phyloP scores from a whole-genome alignment of 2,329 filamentous ascomycete species.

The Penicillium glabrum region DNA sequence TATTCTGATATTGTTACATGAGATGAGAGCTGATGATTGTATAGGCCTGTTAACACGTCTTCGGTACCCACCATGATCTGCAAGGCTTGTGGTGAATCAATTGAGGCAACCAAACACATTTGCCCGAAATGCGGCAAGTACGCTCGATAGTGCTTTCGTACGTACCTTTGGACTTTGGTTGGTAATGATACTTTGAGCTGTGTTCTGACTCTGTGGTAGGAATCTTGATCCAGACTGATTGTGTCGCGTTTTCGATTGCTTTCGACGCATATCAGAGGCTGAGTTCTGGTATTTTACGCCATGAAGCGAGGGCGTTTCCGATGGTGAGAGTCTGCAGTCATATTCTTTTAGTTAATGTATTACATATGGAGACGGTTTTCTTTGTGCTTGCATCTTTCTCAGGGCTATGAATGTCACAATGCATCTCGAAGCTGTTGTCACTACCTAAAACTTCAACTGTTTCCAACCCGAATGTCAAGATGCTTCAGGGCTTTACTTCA shows the following conservation, averaged over 20 bases:
- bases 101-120: constrained; percentile 2
- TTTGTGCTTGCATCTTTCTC: too few relatives aligned
- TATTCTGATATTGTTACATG: not conserved
- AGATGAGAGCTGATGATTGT: not conserved
- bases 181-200: not conserved
- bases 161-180: not conserved
- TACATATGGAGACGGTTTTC: too few relatives aligned
- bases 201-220: not conserved
- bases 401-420: too few relatives aligned
- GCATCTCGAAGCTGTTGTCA: too few relatives aligned
- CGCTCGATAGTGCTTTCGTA: constrained; percentile 1
- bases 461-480: too few relatives aligned
- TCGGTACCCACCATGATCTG: not conserved
- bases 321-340: not conserved
- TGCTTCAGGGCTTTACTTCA: too few relatives aligned
- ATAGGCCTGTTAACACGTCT: not conserved
- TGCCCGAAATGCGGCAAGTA: constrained; percentile 7
- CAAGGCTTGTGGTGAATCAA: constrained; percentile 6
- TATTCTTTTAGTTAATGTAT: too few relatives aligned
- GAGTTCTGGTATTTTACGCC: not conserved
- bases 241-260: not conserved
- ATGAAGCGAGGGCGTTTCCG: not conserved
- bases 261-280: not conserved
- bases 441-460: too few relatives aligned
- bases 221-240: not conserved